A percentile compares a stretch with the other conserved stretches of the same genome.
Evolutionary conservation across 164 flowering plant species (phyloP).

Genomic region (Magnolia sinica): DNA sequence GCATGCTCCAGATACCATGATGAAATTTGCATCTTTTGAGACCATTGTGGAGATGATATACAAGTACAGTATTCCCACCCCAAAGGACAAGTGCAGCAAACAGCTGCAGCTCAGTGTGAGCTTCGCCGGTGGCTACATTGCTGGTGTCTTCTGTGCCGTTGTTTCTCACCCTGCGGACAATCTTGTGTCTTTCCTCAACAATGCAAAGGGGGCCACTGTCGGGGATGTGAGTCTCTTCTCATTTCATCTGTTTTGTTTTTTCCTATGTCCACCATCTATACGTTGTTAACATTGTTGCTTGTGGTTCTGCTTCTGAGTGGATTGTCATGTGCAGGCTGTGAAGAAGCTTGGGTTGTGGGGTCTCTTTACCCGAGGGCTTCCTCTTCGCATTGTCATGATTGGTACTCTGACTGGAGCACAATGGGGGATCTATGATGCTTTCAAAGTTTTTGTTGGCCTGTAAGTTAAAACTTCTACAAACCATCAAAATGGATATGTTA

Average conservation of each 20-base stretch:
- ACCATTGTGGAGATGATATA: conserved; percentile 73
- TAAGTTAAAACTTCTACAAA: conserved; percentile 32
- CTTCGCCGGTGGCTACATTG: conserved; percentile 83
- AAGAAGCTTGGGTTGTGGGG: conserved; percentile 75
- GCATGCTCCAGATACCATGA: conserved; percentile 66
- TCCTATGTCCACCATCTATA: neutral
- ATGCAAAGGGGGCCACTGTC: conserved; percentile 83
- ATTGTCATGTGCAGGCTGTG: conserved; percentile 54
- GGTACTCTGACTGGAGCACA: conserved; percentile 91
- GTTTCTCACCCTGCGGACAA: conserved; percentile 94
- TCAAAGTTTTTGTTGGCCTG: conserved; percentile 87
- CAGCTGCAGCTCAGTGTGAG: conserved; percentile 73
- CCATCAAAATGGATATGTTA: neutral
- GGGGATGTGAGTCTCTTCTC: conserved; percentile 62
- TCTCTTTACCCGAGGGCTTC: conserved; percentile 81
- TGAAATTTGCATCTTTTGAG: conserved; percentile 93
- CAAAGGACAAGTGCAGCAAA: conserved; percentile 75
- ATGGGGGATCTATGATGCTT: conserved; percentile 85
- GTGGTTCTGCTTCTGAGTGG: neutral
- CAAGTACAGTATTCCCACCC: conserved; percentile 65
- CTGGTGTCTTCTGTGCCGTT: conserved; percentile 82
- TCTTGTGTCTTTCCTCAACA: conserved; percentile 85
- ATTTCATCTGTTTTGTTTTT: neutral
- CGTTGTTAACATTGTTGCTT: neutral
- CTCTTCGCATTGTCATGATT: conserved; percentile 88